phyloP scores from a whole-genome alignment of 768 basidiomycete genomes.

The Agaricus bisporus region DNA sequence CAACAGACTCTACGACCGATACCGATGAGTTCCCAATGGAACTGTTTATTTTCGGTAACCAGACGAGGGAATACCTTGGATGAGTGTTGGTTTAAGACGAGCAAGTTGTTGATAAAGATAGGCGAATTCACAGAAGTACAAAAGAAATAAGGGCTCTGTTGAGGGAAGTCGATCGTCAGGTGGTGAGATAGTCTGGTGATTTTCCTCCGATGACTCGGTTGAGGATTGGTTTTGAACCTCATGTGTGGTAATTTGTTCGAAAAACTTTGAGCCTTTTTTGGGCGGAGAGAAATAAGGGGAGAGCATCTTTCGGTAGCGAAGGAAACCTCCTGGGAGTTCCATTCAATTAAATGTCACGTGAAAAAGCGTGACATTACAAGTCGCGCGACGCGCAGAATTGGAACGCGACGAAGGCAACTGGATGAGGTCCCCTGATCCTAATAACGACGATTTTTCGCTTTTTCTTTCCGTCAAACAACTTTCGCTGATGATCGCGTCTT shows the following conservation, averaged over 20 bases:
- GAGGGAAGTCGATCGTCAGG: background rate
- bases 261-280: background rate
- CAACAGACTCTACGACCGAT: conserved; percentile 37
- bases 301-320: background rate
- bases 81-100: conserved; percentile 28
- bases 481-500: too few species aligned
- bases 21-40: background rate
- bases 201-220: background rate
- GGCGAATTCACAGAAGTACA: conserved; percentile 19
- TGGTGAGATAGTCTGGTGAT: background rate
- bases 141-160: conserved; percentile 21
- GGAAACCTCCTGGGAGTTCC: too few species aligned
- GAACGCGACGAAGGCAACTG: too few species aligned
- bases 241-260: background rate
- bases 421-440: too few species aligned
- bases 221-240: background rate
- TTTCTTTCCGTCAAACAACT: too few species aligned
- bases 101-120: conserved; percentile 18
- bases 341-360: too few species aligned
- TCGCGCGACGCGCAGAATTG: too few species aligned
- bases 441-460: too few species aligned
- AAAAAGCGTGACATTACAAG: too few species aligned
- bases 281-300: conserved; percentile 4
- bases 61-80: conserved; percentile 28
- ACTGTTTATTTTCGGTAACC: background rate